Evolutionary conservation across 176 grass and related monocot genomes (phyloP), one percentile per base, ranked within the genome.

Genomic region (Olyra latifolia): DNA sequence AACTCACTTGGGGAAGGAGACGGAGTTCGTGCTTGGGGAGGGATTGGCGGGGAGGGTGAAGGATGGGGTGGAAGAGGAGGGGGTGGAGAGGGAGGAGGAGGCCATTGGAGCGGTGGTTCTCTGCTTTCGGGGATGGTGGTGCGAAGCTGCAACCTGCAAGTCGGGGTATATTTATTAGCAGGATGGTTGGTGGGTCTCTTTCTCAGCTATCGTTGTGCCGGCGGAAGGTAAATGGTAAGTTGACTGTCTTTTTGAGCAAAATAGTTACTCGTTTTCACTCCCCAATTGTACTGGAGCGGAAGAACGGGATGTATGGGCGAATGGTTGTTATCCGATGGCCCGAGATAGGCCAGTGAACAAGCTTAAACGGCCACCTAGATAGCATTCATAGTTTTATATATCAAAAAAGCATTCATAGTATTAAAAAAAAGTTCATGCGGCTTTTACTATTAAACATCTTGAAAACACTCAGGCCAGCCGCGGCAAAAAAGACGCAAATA

Each of bases 1-100:
- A 32, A 45, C 85, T 91, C 87, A 91, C 91, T 30, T 86, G 83
- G 79, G 62, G 49, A 94, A 94, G 75, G 75, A 91, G 74, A 86
- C 30, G 54, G 73, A 84, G 29, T 43, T 44, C 14, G 64, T 14
- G 56, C 10, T 42, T 8, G 58, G 15, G 47, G 74, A 72, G 6
- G 60, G 7, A 17, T 78, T 78, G 49, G 47, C 4, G 47, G 86
- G 47, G 67, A 78, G 27, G 11, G 59, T 49, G 57, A 78, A 73
- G 19, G 74, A 66, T 9, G 86, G 28, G 42, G 72, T 38, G 13
- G 80, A 39, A 20, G 84, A 39, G 23, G 71, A 66, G 1, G 47
- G 41, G 15, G 74, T 76, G 24, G 77, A 23, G 46, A 79, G 20
- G 47, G 62, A 67, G 32, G 77, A 79, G 62, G 41, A 71, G 5